phyloP scores from a whole-genome alignment of 495 filamentous ascomycete species.

The Cercophora newfieldiana region DNA sequence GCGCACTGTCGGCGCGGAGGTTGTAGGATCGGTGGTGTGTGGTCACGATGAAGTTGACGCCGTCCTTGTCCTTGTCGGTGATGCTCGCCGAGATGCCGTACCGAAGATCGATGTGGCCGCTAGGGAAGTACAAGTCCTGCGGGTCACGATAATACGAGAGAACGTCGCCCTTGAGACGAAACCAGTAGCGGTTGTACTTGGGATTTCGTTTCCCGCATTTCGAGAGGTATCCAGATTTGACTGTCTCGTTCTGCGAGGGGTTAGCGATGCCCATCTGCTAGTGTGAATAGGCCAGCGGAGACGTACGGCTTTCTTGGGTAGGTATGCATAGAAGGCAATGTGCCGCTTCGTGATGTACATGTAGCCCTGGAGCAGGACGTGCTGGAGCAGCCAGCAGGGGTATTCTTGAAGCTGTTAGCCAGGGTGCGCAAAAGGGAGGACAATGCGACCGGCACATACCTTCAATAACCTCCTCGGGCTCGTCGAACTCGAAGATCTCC shows the following conservation, averaged over 20 bases:
- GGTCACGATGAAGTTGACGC: constrained; percentile 71
- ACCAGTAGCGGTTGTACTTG: constrained; percentile 93
- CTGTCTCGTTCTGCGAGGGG: constrained; percentile 63
- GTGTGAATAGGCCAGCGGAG: constrained; percentile 11
- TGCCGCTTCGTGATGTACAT: constrained; percentile 95
- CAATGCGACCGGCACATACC: constrained; percentile 43
- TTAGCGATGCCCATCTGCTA: constrained; percentile 16
- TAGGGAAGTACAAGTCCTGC: constrained; percentile 86
- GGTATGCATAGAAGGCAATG: constrained; percentile 95
- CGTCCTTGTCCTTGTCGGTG: constrained; percentile 71
- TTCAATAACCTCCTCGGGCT: constrained; percentile 79
- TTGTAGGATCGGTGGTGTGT: constrained; percentile 82
- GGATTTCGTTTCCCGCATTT: constrained; percentile 91
- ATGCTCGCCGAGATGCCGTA: constrained; percentile 87
- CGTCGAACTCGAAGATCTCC: constrained; percentile 87
- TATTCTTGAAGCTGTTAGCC: constrained; percentile 61
- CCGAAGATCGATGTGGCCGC: constrained; percentile 86
- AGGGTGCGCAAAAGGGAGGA: not conserved
- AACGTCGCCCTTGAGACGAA: constrained; percentile 91
- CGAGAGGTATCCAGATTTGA: constrained; percentile 84
- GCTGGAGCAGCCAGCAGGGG: constrained; percentile 90
- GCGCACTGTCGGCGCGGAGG: constrained; percentile 84
- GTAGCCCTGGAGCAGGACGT: constrained; percentile 88
- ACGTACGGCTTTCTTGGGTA: constrained; percentile 82
- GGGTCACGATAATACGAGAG: constrained; percentile 88